Conservation (phyloP, 2,329 filamentous ascomycete genomes). For the Aspergillus neoniger region DNA sequence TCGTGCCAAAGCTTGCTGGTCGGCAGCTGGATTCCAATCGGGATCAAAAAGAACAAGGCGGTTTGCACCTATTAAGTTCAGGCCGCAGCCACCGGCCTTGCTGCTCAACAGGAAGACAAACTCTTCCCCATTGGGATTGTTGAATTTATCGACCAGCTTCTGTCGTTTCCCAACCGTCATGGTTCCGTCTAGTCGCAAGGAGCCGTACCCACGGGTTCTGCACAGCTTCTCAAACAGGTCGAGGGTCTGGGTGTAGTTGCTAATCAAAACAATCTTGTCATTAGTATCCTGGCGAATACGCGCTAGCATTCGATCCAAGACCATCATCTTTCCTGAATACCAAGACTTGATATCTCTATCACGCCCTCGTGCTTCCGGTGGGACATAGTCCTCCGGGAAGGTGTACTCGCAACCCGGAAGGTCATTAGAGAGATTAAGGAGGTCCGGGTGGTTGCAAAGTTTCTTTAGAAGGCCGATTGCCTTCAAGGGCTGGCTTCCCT, state of each 20-base stretch:
- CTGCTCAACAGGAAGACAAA: conserved; percentile 96
- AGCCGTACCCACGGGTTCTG: conserved; percentile 79
- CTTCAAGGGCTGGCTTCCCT: conserved; percentile 93
- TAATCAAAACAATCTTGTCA: conserved; percentile 98
- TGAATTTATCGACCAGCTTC: conserved; percentile 97
- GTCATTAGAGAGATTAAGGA: conserved; percentile 79
- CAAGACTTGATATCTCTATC: conserved; percentile 91
- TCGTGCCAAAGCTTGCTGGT: conserved; percentile 93
- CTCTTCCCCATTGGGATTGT: conserved; percentile 84
- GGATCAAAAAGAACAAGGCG: conserved; percentile 94
- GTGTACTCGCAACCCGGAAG: conserved; percentile 81
- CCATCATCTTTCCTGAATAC: conserved; percentile 98
- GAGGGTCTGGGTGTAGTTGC: conserved; percentile 95
- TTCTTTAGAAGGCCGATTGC: conserved; percentile 97
- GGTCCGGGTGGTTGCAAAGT: conserved; percentile 95
- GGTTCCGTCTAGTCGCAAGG: conserved; percentile 85
- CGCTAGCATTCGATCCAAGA: conserved; percentile 96
- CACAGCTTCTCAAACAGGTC: conserved; percentile 93
- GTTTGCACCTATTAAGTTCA: conserved; percentile 94
- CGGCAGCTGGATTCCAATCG: conserved; percentile 96
- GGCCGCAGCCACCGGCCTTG: conserved; percentile 93
- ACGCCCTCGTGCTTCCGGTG: conserved; percentile 81
- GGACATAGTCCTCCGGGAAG: conserved; percentile 84
- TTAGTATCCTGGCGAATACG: conserved; percentile 94
- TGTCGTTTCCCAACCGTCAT: conserved; percentile 98